Evolutionary conservation across 306 rosid genomes (phyloP).

Genomic region (Trifolium dubium): DNA sequence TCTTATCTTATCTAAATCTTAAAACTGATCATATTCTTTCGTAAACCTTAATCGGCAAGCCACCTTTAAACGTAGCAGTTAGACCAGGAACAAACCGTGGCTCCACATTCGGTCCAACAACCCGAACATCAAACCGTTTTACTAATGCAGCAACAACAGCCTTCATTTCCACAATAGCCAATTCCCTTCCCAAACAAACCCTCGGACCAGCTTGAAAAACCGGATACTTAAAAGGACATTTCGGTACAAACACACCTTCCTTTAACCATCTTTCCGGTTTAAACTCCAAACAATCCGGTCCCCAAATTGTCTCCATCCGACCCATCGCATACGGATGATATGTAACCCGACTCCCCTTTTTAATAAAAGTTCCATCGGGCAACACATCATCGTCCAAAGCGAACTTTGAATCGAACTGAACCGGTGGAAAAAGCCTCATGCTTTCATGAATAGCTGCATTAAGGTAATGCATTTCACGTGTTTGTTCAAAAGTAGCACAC

Average conservation of each 20-base stretch:
- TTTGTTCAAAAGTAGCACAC: conserved; percentile 46
- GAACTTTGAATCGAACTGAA: conserved; percentile 87
- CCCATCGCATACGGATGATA: conserved; percentile 97
- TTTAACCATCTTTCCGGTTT: conserved; percentile 82
- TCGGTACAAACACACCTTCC: conserved; percentile 51
- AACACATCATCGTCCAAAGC: conserved; percentile 72
- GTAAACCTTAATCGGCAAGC: conserved; percentile 63
- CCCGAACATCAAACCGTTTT: conserved; percentile 56
- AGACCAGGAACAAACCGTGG: conserved; percentile 72
- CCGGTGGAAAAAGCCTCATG: conserved; percentile 82
- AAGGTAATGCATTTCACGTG: conserved; percentile 68
- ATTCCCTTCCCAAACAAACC: conserved; percentile 86
- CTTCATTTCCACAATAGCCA: conserved; percentile 77
- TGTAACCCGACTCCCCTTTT: conserved; percentile 73
- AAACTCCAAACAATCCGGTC: conserved; percentile 64
- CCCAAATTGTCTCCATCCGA: conserved; percentile 88
- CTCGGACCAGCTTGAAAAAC: conserved; percentile 85
- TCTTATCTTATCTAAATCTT: background rate
- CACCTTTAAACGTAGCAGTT: conserved; percentile 72
- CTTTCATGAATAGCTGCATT: conserved; percentile 76
- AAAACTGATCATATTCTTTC: conserved; percentile 40
- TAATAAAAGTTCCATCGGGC: conserved; percentile 80
- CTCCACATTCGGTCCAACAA: conserved; percentile 17
- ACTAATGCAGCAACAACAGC: conserved; percentile 48
- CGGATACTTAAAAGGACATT: conserved; percentile 67